Evolutionary conservation across 495 filamentous ascomycete species (phyloP), one percentile per base, ranked within the genome.

Genomic region (Daldinia vernicosa): DNA sequence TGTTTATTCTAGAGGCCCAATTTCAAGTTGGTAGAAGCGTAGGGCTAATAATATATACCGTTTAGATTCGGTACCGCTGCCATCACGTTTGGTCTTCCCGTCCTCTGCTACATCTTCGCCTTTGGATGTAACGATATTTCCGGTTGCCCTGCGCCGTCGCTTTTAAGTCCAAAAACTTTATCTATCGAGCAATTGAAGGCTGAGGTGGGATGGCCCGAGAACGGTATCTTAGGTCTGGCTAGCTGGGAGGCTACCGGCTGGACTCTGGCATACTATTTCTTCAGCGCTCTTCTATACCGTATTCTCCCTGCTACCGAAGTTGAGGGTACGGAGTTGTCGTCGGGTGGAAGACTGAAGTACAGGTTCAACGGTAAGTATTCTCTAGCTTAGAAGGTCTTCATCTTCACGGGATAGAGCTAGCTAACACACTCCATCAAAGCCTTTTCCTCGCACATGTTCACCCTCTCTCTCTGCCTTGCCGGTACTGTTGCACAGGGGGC

Each of bases 41-140:
- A n/a, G n/a, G n/a, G 35, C 60, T 67, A 51, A 58, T 58, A 22
- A 35, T 52, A 28, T 55, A 77, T 69, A 57, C 65, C 63, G 27
- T 33, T n/a, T 74, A 98, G 95, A 19, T 81, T 89, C 59, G 94
- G 94, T 51, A 91, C 91, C 12, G 84, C 89, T 47, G 87, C 79
- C 47, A 90, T 97, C 63, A 89, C 89, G 33, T 87, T 95, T 70
- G 91, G 89, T 27, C 88, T 97, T 12, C 95, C 95, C 0, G 28
- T 91, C 17, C 79, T 92, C 51, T 84, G 91, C 72, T 97, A 95
- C 79, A 72, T 85, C 60, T 87, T 93, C 72, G 83, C 89, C 37
- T 97, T 98, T 76, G 80, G 92, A 71, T 98, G 95, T 85, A 98
- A 97, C 77, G 95, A 97, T 76, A 79, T 94, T 67, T 89, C 93